These are phyloP conservation scores for Lasiosphaeria miniovina DNA, from an alignment of 495 filamentous ascomycete genomes.

Conservation along the genomic window DNA sequence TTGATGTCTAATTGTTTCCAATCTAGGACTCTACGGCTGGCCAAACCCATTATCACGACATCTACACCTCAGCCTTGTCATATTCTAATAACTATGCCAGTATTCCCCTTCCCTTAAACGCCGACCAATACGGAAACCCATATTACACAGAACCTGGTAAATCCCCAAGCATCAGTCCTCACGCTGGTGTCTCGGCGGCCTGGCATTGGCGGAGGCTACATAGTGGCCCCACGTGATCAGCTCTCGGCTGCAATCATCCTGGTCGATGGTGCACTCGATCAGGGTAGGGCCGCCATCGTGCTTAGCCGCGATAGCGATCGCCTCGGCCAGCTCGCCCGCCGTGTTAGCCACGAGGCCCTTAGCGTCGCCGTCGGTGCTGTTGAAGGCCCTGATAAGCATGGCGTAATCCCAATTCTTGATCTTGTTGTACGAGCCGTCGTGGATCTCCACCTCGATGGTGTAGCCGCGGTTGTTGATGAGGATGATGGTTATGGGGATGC, in stretches of 20 bases:
- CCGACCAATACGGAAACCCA: too few species aligned
- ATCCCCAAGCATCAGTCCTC: constrained; percentile 1
- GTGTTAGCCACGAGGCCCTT: constrained; percentile 20
- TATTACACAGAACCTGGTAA: too few species aligned
- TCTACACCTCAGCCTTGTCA: too few species aligned
- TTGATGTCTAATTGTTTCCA: too few species aligned
- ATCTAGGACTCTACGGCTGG: too few species aligned
- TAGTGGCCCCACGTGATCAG: constrained; percentile 30
- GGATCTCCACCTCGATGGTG: constrained; percentile 51
- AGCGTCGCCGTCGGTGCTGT: constrained; percentile 17
- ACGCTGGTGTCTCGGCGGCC: constrained; percentile 11
- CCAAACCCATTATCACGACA: too few species aligned
- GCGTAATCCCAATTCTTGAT: constrained; percentile 30
- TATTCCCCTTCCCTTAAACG: too few species aligned
- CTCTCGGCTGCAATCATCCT: constrained; percentile 27
- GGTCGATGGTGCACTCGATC: constrained; percentile 27
- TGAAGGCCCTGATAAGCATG: constrained; percentile 22
- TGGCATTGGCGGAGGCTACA: constrained; percentile 25
- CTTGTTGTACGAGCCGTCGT: constrained; percentile 35
- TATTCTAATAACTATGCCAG: too few species aligned
- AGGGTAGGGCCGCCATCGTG: constrained; percentile 21
- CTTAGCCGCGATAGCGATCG: constrained; percentile 8
- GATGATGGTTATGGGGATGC: constrained; percentile 28
- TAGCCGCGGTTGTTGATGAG: constrained; percentile 49
- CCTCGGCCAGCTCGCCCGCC: constrained; percentile 21